These are phyloP conservation scores for Mrakiaceae sp. DNA, from an alignment of 1,284 basidiomycete species.

Conservation along the genomic window DNA sequence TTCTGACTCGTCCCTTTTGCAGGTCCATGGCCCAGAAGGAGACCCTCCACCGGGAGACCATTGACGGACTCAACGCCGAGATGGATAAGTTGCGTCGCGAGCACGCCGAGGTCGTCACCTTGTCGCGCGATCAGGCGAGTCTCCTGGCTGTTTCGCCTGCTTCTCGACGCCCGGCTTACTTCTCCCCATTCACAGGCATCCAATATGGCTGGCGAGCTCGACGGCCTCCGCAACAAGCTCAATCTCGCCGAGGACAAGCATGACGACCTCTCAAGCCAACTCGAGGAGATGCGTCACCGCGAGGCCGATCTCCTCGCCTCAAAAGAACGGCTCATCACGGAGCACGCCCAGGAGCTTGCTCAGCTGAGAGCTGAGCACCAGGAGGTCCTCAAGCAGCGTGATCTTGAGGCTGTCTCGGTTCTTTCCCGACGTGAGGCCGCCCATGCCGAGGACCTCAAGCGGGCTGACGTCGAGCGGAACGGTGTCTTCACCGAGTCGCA, in stretches of 20 bases:
- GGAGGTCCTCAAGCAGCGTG: constrained; percentile 48
- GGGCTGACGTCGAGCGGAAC: constrained; percentile 59
- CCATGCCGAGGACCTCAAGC: constrained; percentile 44
- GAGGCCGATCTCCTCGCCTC: constrained; percentile 8
- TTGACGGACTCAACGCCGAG: constrained; percentile 57
- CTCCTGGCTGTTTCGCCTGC: constrained; percentile 24
- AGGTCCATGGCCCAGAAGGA: constrained; percentile 94
- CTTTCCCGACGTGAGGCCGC: constrained; percentile 58
- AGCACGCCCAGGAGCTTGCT: constrained; percentile 54
- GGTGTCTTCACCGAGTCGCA: constrained; percentile 59
- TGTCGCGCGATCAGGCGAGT: constrained; percentile 61
- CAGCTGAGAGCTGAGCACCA: constrained; percentile 58
- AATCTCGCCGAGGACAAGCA: constrained; percentile 44
- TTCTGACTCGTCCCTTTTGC: constrained; percentile 2
- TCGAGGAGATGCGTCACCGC: constrained; percentile 18
- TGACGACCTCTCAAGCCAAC: constrained; percentile 23
- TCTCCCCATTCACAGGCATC: constrained; percentile 42
- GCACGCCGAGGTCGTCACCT: constrained; percentile 61
- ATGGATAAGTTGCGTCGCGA: constrained; percentile 58
- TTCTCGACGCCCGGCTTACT: background rate
- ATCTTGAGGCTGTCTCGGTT: constrained; percentile 46
- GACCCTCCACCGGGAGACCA: constrained; percentile 62
- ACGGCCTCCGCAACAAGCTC: constrained; percentile 54
- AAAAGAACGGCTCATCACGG: constrained; percentile 8
- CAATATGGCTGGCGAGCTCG: constrained; percentile 77